A percentile compares a stretch with the other conserved stretches of the same genome.
phyloP scores from a whole-genome alignment of 2,329 filamentous ascomycete genomes.

The Fonsecaea monophora region DNA sequence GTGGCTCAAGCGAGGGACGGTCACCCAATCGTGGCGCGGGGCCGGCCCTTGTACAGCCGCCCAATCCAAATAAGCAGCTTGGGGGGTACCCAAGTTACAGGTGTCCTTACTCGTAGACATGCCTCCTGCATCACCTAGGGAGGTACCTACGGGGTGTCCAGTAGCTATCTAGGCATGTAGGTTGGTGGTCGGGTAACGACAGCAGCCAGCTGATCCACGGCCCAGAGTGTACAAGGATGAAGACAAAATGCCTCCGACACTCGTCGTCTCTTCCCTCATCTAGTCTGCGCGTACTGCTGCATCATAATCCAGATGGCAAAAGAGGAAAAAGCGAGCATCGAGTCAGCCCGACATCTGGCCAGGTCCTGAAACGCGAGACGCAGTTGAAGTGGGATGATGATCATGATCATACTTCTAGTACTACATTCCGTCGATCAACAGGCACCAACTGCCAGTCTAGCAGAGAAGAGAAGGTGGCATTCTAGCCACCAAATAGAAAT shows the following conservation, averaged over 20 bases:
- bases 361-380: slow-evolving; percentile 16
- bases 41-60: slow-evolving; percentile 4
- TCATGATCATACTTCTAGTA: neutral
- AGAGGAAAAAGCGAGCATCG: neutral
- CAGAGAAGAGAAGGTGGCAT: slow-evolving; percentile 24
- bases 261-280: neutral
- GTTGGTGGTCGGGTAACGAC: neutral
- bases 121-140: neutral
- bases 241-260: neutral
- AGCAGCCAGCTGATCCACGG: neutral
- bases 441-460: slow-evolving; percentile 9
- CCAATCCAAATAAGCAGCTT: slow-evolving; percentile 8
- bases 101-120: neutral
- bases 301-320: neutral
- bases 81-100: neutral
- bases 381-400: slow-evolving; percentile 17
- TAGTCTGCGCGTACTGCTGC: neutral
- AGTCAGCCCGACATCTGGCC: slow-evolving; percentile 3
- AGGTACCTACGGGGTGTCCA: neutral
- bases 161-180: neutral
- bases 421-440: slow-evolving; percentile 14
- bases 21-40: slow-evolving; percentile 16
- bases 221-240: neutral
- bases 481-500: slow-evolving; percentile 5
- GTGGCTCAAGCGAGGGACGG: slow-evolving; percentile 19